These are phyloP conservation scores for Solanum chiquidenum DNA, from an alignment of 257 asterid species.

Conservation along the genomic window DNA sequence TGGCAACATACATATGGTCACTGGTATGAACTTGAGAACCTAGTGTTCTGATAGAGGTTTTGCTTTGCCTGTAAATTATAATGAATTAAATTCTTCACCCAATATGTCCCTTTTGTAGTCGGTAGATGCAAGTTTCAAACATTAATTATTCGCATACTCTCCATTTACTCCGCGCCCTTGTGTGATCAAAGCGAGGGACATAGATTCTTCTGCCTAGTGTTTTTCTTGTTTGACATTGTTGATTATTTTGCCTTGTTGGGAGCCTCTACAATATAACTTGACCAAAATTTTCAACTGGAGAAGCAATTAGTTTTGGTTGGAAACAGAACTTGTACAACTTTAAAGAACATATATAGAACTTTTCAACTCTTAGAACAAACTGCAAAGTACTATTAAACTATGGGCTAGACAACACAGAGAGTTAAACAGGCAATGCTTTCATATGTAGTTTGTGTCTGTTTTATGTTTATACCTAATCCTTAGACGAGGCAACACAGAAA, in stretches of 20 bases:
- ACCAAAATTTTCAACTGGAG: neutral
- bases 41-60: neutral
- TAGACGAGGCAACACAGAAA: neutral
- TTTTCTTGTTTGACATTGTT: neutral
- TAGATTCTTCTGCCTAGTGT: neutral
- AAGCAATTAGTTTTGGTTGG: neutral
- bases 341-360: neutral
- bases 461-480: neutral
- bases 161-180: neutral
- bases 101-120: neutral
- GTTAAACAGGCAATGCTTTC: neutral
- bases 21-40: conserved; percentile 38
- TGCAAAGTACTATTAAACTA: neutral
- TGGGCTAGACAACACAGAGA: neutral
- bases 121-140: neutral
- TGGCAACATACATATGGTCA: conserved; percentile 78
- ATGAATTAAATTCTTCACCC: neutral
- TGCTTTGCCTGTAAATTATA: neutral
- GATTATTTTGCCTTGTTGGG: neutral
- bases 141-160: neutral
- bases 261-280: neutral
- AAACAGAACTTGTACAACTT: neutral
- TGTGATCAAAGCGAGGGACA: neutral
- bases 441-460: neutral
- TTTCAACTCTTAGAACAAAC: neutral